phyloP scores from a whole-genome alignment of 768 basidiomycete genomes.

The Lentinula boryana region DNA sequence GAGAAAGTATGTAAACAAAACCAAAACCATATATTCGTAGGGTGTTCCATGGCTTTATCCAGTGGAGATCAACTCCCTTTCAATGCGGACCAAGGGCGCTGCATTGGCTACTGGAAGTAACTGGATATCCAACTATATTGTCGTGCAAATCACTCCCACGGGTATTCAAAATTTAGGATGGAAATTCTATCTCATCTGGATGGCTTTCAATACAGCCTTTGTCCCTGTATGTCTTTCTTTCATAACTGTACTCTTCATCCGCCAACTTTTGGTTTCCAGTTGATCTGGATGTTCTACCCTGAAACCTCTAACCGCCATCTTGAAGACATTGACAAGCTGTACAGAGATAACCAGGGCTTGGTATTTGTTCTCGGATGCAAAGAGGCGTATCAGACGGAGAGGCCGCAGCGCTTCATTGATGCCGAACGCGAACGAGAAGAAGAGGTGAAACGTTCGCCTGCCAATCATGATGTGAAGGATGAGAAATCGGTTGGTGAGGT shows the following conservation, averaged over 20 bases:
- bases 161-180: slow-evolving; percentile 42
- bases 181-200: slow-evolving; percentile 47
- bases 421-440: slow-evolving; percentile 24
- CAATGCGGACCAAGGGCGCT: slow-evolving; percentile 46
- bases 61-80: slow-evolving; percentile 43
- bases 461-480: background rate
- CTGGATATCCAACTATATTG: slow-evolving; percentile 48
- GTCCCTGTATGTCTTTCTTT: slow-evolving; percentile 31
- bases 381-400: slow-evolving; percentile 35
- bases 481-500: background rate
- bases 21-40: background rate
- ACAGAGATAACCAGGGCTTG: slow-evolving; percentile 31
- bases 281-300: slow-evolving; percentile 41
- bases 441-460: background rate
- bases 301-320: slow-evolving; percentile 45
- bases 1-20: background rate
- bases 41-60: slow-evolving; percentile 31
- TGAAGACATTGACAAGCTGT: slow-evolving; percentile 44
- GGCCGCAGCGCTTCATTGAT: slow-evolving; percentile 38
- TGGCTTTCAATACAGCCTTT: slow-evolving; percentile 40
- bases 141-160: slow-evolving; percentile 43
- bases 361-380: slow-evolving; percentile 35
- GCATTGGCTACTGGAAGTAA: slow-evolving; percentile 43
- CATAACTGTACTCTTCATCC: background rate
- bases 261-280: slow-evolving; percentile 15